A percentile compares a stretch with the other conserved stretches of the same genome.
Evolutionary conservation across 2,329 filamentous ascomycete species (phyloP).

Genomic region (Paramyrothecium roridum): DNA sequence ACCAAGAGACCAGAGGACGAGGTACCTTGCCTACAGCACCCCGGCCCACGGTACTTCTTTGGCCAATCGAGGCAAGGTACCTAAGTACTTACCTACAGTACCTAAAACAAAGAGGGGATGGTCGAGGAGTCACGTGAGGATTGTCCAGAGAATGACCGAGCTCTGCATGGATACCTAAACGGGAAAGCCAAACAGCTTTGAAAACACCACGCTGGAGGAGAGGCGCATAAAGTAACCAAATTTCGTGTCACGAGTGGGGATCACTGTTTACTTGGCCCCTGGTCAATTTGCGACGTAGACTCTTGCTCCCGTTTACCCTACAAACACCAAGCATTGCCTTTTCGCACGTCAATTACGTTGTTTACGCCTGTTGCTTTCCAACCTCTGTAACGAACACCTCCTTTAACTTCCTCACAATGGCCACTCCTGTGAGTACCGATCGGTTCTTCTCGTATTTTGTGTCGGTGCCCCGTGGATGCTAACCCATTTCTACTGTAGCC

Average conservation of each 20-base stretch:
- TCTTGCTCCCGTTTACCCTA: background rate
- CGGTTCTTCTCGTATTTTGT: background rate
- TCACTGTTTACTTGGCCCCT: background rate
- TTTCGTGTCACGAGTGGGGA: background rate
- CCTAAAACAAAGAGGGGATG: background rate
- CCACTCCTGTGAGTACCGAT: slow-evolving; percentile 28
- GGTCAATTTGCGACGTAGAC: background rate
- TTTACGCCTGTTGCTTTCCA: background rate
- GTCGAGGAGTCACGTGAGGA: background rate
- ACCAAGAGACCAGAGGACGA: background rate
- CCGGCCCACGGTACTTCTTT: background rate
- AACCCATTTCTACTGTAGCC: slow-evolving; percentile 50
- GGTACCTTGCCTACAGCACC: background rate
- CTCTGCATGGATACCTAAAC: background rate
- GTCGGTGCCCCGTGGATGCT: slow-evolving; percentile 8
- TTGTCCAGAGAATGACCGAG: background rate
- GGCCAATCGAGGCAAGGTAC: background rate
- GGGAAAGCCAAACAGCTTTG: slow-evolving; percentile 1
- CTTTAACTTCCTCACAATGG: slow-evolving; percentile 21
- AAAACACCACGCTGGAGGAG: background rate
- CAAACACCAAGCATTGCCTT: background rate
- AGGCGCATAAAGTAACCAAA: background rate
- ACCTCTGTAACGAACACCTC: slow-evolving; percentile 12
- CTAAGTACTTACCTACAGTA: background rate
- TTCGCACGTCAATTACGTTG: background rate